Evolutionary conservation across 2,329 filamentous ascomycete species (phyloP), one percentile per base, ranked within the genome.

Genomic region (Stachybotrys chlorohalonatus): DNA sequence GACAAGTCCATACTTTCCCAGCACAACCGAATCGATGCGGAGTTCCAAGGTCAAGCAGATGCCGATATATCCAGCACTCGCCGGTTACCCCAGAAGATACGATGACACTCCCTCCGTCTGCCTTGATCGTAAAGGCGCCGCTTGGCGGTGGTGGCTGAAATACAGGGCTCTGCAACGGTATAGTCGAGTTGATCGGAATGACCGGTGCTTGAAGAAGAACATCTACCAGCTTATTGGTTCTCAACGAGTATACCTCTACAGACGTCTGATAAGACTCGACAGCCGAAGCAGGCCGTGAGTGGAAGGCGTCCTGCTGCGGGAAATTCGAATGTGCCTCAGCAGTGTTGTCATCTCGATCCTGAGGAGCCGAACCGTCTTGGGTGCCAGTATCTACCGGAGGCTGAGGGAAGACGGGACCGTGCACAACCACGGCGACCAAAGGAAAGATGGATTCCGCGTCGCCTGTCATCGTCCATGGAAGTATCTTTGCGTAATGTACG

Each of bases 1-100:
- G 75, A 49, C 85, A 86, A 1, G 94, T 96, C 94, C 94, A 99
- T 16, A 95, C 74, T 72, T 99, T 99, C 17, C 87, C 92, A 54
- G 94, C 77, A 63, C 91, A 96, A 45, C 71, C 75, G 67, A 80
- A 86, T 49, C 73, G 60, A 24, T 72, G 71, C 1, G 69, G 65
- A 24, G 79, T 78, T 50, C 72, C 70, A 1, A 69, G 64, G 54
- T 71, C 66, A 9, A 71, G 61, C 8, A 75, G 67, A 58, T 84
- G 80, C 8, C 77, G 73, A 62, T 81, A 97, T 7, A 96, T 75
- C 78, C 88, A 96, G 49, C 93, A 85, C 71, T 97, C 93, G 11
- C 93, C 93, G 52, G 90, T 96, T 24, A 79, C 73, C 3, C 90
- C 91, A 52, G 91, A 96, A 54, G 87, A 83, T 36, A 96, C 75